Percentiles rank a stretch among this genome's conserved stretches.
Evolutionary conservation across 768 basidiomycete genomes (phyloP).

Genomic region (Agrocybe pediades): DNA sequence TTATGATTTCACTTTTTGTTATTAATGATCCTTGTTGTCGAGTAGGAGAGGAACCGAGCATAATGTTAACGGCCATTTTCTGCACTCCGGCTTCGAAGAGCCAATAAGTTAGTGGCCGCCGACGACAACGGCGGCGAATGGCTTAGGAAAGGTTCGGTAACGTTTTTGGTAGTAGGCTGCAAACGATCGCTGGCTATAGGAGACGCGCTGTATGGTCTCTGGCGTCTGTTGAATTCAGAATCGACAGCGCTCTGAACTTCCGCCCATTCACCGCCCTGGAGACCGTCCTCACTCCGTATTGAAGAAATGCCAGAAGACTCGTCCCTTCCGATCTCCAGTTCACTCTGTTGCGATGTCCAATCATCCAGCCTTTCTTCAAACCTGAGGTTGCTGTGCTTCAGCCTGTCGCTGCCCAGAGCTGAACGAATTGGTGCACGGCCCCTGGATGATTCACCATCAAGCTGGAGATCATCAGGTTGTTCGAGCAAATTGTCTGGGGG

Average conservation of each 20-base stretch:
- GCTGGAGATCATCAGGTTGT: constrained; percentile 27
- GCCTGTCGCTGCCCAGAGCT: background rate
- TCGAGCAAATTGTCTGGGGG: constrained; percentile 18
- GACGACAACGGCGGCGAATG: background rate
- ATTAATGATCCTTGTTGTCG: background rate
- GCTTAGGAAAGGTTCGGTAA: constrained; percentile 14
- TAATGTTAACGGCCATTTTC: constrained; percentile 5
- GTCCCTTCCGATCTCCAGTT: background rate
- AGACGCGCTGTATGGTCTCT: constrained; percentile 17
- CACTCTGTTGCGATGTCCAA: background rate
- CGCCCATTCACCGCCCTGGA: background rate
- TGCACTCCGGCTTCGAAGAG: constrained; percentile 13
- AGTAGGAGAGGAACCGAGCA: background rate
- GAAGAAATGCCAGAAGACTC: background rate
- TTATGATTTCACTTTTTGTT: background rate
- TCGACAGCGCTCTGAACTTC: background rate
- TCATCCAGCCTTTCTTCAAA: constrained; percentile 1
- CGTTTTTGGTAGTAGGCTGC: background rate
- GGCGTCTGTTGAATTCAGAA: constrained; percentile 3
- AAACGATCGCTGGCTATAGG: constrained; percentile 10
- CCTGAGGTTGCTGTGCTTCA: background rate
- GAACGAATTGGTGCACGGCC: constrained; percentile 6
- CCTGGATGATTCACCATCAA: constrained; percentile 18
- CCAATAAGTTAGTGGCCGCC: constrained; percentile 5
- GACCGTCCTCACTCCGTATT: background rate